phyloP scores from a whole-genome alignment of 495 filamentous ascomycete genomes.

The Mycothermus thermophilus region DNA sequence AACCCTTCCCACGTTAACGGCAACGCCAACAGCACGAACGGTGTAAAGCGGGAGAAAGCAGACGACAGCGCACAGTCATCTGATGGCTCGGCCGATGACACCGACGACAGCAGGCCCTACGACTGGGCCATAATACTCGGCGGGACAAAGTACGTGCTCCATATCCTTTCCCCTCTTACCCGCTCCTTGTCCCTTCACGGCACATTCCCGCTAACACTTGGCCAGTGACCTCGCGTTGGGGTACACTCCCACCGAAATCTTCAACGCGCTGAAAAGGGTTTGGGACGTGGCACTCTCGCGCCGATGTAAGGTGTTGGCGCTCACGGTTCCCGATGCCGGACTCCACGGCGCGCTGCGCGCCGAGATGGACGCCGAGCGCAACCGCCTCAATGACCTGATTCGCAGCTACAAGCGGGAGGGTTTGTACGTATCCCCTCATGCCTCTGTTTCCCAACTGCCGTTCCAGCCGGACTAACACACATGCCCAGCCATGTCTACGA shows the following conservation, averaged over 20 bases:
- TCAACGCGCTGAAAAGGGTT: constrained; percentile 24
- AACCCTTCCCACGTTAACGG: no score
- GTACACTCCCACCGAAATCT: constrained; percentile 21
- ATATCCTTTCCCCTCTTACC: not conserved
- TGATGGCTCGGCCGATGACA: no score
- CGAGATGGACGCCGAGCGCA: constrained; percentile 24
- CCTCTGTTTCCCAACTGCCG: not conserved
- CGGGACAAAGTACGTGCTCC: constrained; percentile 41
- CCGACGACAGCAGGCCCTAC: constrained; percentile 12
- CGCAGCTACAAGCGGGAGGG: constrained; percentile 27
- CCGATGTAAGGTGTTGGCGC: constrained; percentile 40
- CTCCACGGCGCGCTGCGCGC: constrained; percentile 6
- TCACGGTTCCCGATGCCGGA: constrained; percentile 45
- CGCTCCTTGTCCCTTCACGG: no score
- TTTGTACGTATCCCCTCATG: constrained; percentile 27
- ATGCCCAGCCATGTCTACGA: constrained; percentile 38
- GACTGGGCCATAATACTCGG: constrained; percentile 41
- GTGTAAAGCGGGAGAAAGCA: no score
- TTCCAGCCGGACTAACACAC: not conserved
- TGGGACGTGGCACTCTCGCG: constrained; percentile 35
- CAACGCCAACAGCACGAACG: no score
- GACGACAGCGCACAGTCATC: no score
- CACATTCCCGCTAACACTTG: not conserved
- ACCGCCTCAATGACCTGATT: constrained; percentile 40
- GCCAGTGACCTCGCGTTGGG: constrained; percentile 33